These are phyloP conservation scores for Zymoseptoria passerinii DNA, from an alignment of 2,329 filamentous ascomycete genomes.

Conservation along the genomic window DNA sequence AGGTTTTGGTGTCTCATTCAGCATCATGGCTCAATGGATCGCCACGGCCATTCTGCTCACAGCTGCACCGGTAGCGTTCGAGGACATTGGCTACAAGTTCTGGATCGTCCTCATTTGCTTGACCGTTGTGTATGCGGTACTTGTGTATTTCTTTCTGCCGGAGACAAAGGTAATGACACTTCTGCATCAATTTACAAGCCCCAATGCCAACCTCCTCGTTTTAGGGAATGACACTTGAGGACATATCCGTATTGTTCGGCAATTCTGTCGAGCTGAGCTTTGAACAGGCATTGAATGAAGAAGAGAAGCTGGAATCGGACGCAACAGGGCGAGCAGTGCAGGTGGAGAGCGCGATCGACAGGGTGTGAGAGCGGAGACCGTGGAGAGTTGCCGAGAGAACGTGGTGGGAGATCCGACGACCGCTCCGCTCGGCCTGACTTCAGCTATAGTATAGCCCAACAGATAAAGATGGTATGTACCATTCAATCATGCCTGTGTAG, in stretches of 20 bases:
- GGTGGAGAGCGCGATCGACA: not conserved
- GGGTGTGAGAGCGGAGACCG: not conserved
- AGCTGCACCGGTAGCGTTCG: conserved; percentile 11
- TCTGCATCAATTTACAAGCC: too few relatives aligned
- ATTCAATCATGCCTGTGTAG: too few relatives aligned
- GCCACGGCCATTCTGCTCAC: conserved; percentile 10
- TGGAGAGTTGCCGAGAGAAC: not conserved
- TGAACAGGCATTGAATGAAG: conserved; percentile 9
- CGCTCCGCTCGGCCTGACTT: too few relatives aligned
- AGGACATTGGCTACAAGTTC: conserved; percentile 11
- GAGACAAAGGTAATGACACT: conserved; percentile 35
- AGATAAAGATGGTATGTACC: too few relatives aligned
- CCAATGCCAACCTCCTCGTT: too few relatives aligned
- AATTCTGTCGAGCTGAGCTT: conserved; percentile 12
- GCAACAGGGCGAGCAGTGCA: not conserved
- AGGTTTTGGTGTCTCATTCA: conserved; percentile 7
- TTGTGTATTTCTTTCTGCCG: conserved; percentile 33
- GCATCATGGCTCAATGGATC: conserved; percentile 11
- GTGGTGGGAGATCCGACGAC: too few relatives aligned
- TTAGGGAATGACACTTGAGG: conserved; percentile 33
- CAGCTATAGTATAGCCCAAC: too few relatives aligned
- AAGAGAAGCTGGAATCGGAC: not conserved
- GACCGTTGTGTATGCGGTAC: conserved; percentile 18
- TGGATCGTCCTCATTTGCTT: conserved; percentile 12
- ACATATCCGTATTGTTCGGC: conserved; percentile 11